A percentile compares a stretch with the other conserved stretches of the same genome.
Conservation (phyloP, 495 filamentous ascomycete species). For the Annulohypoxylon stygium region DNA sequence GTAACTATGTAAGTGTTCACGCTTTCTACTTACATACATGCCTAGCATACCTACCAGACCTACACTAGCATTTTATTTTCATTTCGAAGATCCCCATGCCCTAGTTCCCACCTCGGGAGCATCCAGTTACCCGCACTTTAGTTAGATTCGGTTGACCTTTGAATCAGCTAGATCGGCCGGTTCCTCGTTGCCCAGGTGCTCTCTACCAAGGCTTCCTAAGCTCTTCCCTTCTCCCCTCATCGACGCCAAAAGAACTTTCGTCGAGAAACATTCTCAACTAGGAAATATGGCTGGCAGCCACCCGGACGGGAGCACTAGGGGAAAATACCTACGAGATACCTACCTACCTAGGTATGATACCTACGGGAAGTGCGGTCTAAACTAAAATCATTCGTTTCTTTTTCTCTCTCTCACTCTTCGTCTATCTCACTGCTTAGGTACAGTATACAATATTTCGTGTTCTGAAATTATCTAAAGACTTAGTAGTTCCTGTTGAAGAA, state of each 20-base stretch:
- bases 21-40: slow-evolving; percentile 17
- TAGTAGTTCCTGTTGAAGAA: slow-evolving; percentile 12
- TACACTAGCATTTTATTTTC: slow-evolving; percentile 14
- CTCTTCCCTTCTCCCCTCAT: slow-evolving; percentile 43
- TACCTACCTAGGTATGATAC: neutral
- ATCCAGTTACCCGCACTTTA: slow-evolving; percentile 50
- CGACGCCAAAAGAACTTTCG: slow-evolving; percentile 37
- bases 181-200: slow-evolving; percentile 20
- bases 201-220: too few relatives aligned
- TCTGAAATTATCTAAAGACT: slow-evolving; percentile 26
- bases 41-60: too few relatives aligned
- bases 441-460: slow-evolving; percentile 35
- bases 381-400: slow-evolving; percentile 20
- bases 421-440: neutral
- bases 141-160: slow-evolving; percentile 49
- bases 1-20: slow-evolving; percentile 20
- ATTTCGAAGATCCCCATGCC: slow-evolving; percentile 46
- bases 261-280: slow-evolving; percentile 29
- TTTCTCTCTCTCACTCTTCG: neutral
- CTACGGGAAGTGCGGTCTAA: slow-evolving; percentile 20
- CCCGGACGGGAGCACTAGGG: slow-evolving; percentile 29
- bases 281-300: slow-evolving; percentile 35
- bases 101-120: slow-evolving; percentile 49
- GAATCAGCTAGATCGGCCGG: slow-evolving; percentile 42
- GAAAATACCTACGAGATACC: neutral